Evolutionary conservation across 768 basidiomycete species (phyloP).

Genomic region (Mycena capillaripes): DNA sequence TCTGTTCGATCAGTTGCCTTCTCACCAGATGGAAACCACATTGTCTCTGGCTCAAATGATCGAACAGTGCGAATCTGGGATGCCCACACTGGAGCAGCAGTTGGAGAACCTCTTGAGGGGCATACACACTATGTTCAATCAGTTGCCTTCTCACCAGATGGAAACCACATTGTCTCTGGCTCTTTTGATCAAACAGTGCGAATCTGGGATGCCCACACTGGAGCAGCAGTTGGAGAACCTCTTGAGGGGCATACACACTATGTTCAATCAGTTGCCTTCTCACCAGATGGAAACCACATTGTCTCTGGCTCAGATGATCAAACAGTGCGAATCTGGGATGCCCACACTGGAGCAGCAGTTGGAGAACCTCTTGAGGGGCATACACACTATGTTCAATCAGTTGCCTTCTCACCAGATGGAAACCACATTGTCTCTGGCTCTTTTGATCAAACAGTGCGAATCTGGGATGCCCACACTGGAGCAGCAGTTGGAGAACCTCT

Average conservation of each 20-base stretch:
- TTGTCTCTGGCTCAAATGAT: neutral
- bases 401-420: constrained; percentile 4
- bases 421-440: neutral
- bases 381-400: constrained; percentile 11
- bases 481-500: neutral
- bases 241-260: constrained; percentile 27
- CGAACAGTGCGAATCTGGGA: neutral
- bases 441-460: neutral
- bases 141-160: constrained; percentile 8
- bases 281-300: constrained; percentile 4
- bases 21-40: neutral
- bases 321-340: constrained; percentile 1
- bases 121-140: constrained; percentile 21
- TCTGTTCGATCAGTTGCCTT: neutral
- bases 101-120: constrained; percentile 15
- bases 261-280: neutral
- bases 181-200: neutral
- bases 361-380: constrained; percentile 22
- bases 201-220: neutral
- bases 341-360: neutral
- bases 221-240: neutral
- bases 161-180: neutral
- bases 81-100: neutral
- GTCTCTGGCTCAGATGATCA: neutral
- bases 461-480: neutral